Base-by-base conservation (phyloP, 2,329 filamentous ascomycete species). In the Geosmithia flava region DNA sequence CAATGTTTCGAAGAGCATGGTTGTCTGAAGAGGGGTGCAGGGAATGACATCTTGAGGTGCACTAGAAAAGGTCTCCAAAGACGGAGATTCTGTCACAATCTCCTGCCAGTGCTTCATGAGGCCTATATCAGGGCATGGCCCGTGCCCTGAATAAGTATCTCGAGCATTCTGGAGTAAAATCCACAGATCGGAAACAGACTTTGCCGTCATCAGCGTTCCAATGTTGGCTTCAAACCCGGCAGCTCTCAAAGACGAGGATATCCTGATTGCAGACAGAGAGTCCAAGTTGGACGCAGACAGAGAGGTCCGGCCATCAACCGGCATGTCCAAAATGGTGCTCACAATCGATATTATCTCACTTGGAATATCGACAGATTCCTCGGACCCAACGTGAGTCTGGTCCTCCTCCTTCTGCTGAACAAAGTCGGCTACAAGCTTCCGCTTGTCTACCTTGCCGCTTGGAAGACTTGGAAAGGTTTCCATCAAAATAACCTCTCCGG, bases 381-480 rank as follows among this genome's bases (percentile, higher is more conserved):
- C 20, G 42, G 19, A 3, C 3, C 20, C 20, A 44, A 20, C 4
- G 15, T 19, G 10, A 19, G 7, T 16, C 20, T 27, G 19, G 11
- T 20, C 17, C 10, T 45, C 27, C 7, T 20, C 7, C 29, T 42
- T 46, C 8, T 16, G 8, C 19, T 49, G 29, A 51, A 57, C 50
- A 41, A 63, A 86, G 7, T 76, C 67, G 1, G 67, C 59, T 54
- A 80, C 71, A 7, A 95, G 65, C 13, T 62, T 64, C 55, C 80
- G 83, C 47, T 80, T 80, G 57, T 95, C 85, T 15, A 90, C 74
- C 58, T 96, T 96, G 1, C 90, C 90, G 1, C 88, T 95, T 2
- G 88, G 72, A 19, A 95, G 68, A 47, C 83, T 80, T 1, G 88
- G 88, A 49, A 95, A 81, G 8, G 74, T 68, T 1, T 71, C 54